Base-by-base conservation (phyloP, 306 rosid species). In the Macrotyloma uniflorum region DNA sequence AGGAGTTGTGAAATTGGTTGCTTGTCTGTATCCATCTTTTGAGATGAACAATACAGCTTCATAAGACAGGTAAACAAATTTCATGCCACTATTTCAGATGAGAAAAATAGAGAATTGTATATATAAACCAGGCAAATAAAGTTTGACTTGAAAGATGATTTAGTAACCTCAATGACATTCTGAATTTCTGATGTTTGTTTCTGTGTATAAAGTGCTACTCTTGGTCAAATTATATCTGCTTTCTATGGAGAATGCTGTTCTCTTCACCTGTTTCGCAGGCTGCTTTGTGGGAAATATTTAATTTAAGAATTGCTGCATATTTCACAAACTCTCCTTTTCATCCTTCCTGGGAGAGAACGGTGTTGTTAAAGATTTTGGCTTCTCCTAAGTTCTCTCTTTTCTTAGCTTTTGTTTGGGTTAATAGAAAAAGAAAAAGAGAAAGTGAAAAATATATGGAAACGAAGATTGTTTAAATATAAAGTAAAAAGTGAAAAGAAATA, bases 351-450 rank as follows among this genome's bases (percentile, higher is more conserved):
- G n/a, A n/a, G n/a, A n/a, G n/a, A n/a, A 9, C 33, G 18, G 6
- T 8, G 68, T 32, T 61, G 67, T 62, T 62, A 22, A 22, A 62
- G 45, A 1, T 62, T 62, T 62, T 62, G 43, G 67, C n/a, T n/a
- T n/a, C n/a, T n/a, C n/a, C n/a, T n/a, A n/a, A n/a, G n/a, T n/a
- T n/a, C n/a, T n/a, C n/a, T n/a, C n/a, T n/a, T n/a, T n/a, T n/a
- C n/a, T n/a, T n/a, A n/a, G n/a, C n/a, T n/a, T n/a, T n/a, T n/a
- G n/a, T n/a, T n/a, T n/a, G n/a, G n/a, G n/a, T n/a, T n/a, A n/a
- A n/a, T n/a, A n/a, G n/a, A n/a, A n/a, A n/a, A n/a, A n/a, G n/a
- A n/a, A n/a, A n/a, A n/a, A n/a, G n/a, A n/a, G n/a, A n/a, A n/a
- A n/a, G n/a, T n/a, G n/a, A n/a, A n/a, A n/a, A n/a, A n/a, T n/a